Evolutionary conservation across 495 filamentous ascomycete genomes (phyloP).

Genomic region (Coniosporium apollinis): DNA sequence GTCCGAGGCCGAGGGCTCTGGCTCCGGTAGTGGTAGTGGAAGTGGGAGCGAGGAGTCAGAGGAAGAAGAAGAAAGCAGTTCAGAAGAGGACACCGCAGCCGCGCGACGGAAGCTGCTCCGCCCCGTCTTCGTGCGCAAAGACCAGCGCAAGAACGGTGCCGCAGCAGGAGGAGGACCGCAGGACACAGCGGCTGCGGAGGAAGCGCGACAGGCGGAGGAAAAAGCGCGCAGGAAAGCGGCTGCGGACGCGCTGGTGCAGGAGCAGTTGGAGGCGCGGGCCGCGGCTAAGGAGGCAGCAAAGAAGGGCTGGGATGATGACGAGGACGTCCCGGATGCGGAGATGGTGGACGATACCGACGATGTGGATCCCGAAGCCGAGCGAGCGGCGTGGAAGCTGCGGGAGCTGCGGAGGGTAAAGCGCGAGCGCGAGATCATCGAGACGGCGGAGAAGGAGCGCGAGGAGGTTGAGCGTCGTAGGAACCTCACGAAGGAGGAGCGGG

Average conservation of each 20-base stretch:
- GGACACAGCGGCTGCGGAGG: slow-evolving; percentile 21
- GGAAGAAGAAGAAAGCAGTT: slow-evolving; percentile 42
- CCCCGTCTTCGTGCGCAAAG: slow-evolving; percentile 85
- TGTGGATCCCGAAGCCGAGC: slow-evolving; percentile 75
- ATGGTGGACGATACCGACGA: slow-evolving; percentile 73
- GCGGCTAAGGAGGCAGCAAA: slow-evolving; percentile 56
- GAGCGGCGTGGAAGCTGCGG: slow-evolving; percentile 83
- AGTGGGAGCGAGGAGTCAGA: slow-evolving; percentile 8
- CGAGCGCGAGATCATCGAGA: slow-evolving; percentile 70
- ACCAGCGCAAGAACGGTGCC: slow-evolving; percentile 33
- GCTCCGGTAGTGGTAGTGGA: slow-evolving; percentile 3
- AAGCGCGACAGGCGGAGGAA: slow-evolving; percentile 34
- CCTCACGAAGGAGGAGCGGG: slow-evolving; percentile 72
- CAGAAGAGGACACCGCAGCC: slow-evolving; percentile 17
- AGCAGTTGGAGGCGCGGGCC: slow-evolving; percentile 69
- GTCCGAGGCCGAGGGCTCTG: slow-evolving; percentile 18
- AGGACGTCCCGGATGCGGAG: slow-evolving; percentile 45
- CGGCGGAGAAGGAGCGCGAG: slow-evolving; percentile 65
- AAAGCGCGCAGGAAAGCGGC: slow-evolving; percentile 48
- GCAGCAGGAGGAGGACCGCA: slow-evolving; percentile 16
- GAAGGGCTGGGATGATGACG: slow-evolving; percentile 77
- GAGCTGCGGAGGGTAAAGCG: slow-evolving; percentile 79
- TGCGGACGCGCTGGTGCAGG: slow-evolving; percentile 65
- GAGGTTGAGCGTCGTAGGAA: slow-evolving; percentile 81
- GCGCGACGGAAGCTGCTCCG: slow-evolving; percentile 51